Percentiles rank a stretch among this genome's conserved stretches.
Evolutionary conservation across 345 rosid species (phyloP).

Genomic region (Hypericum androsaemum): DNA sequence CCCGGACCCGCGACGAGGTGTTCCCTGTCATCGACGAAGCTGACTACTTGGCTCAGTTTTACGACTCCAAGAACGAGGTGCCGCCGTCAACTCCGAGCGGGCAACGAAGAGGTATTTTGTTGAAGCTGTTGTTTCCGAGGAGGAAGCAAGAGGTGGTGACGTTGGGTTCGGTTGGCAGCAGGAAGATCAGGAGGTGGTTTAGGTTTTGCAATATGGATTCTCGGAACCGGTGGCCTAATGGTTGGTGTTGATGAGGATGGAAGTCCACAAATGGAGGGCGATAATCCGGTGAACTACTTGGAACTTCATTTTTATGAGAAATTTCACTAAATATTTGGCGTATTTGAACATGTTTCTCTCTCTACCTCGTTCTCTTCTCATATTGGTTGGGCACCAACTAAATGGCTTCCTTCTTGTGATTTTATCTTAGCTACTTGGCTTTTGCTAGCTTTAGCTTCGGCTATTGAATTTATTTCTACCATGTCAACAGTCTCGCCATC

Average conservation of each 20-base stretch:
- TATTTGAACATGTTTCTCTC: no score
- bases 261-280: no score
- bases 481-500: no score
- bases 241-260: constrained; percentile 32
- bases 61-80: constrained; percentile 2
- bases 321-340: no score
- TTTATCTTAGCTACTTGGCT: no score
- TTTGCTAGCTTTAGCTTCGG: no score
- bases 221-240: constrained; percentile 48
- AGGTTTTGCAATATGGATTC: constrained; percentile 45
- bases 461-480: no score
- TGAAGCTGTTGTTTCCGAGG: constrained; percentile 9
- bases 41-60: constrained; percentile 5
- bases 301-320: no score
- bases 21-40: constrained; percentile 10
- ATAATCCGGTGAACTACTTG: no score
- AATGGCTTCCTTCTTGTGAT: no score
- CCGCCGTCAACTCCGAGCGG: constrained; percentile 13
- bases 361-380: no score
- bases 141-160: constrained; percentile 10
- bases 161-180: constrained; percentile 17
- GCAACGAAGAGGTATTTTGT: constrained; percentile 15
- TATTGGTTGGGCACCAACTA: no score
- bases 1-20: constrained; percentile 29
- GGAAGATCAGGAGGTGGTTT: constrained; percentile 8